Evolutionary conservation across 2,329 filamentous ascomycete species (phyloP).

Genomic region (Phoma sp.): DNA sequence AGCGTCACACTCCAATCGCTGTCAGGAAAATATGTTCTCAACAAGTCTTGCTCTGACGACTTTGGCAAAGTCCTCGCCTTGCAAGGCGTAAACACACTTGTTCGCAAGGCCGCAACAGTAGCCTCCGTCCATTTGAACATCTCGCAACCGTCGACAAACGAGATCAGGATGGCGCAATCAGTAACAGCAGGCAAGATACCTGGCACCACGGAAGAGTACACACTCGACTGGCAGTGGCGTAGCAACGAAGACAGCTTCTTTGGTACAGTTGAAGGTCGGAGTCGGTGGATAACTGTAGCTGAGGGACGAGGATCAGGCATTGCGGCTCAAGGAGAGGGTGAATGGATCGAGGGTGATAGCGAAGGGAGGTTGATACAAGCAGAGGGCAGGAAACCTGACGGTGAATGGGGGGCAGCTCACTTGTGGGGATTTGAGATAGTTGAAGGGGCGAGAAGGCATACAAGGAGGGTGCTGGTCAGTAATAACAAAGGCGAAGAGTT

Average conservation of each 20-base stretch:
- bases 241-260: slow-evolving; percentile 23
- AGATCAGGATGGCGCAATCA: slow-evolving; percentile 21
- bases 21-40: slow-evolving; percentile 17
- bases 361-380: slow-evolving; percentile 17
- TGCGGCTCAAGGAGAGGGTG: slow-evolving; percentile 1
- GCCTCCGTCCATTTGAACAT: slow-evolving; percentile 23
- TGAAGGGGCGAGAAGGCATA: slow-evolving; percentile 16
- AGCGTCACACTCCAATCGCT: slow-evolving; percentile 17
- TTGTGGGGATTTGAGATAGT: slow-evolving; percentile 23
- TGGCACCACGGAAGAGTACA: slow-evolving; percentile 20
- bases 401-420: slow-evolving; percentile 19
- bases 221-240: slow-evolving; percentile 19
- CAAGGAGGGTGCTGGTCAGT: slow-evolving; percentile 15
- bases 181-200: slow-evolving; percentile 20
- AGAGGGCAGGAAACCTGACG: slow-evolving; percentile 15
- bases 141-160: slow-evolving; percentile 14
- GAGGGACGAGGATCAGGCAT: slow-evolving; percentile 13
- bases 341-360: slow-evolving; percentile 20
- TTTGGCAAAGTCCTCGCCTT: slow-evolving; percentile 20
- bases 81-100: slow-evolving; percentile 18
- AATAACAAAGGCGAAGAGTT: slow-evolving; percentile 17
- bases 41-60: slow-evolving; percentile 22
- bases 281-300: slow-evolving; percentile 19
- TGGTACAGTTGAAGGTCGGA: slow-evolving; percentile 17
- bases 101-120: slow-evolving; percentile 18